A percentile compares a stretch with the other conserved stretches of the same genome.
Conservation (phyloP, 2,329 filamentous ascomycete species). For the Whalleya microplaca region DNA sequence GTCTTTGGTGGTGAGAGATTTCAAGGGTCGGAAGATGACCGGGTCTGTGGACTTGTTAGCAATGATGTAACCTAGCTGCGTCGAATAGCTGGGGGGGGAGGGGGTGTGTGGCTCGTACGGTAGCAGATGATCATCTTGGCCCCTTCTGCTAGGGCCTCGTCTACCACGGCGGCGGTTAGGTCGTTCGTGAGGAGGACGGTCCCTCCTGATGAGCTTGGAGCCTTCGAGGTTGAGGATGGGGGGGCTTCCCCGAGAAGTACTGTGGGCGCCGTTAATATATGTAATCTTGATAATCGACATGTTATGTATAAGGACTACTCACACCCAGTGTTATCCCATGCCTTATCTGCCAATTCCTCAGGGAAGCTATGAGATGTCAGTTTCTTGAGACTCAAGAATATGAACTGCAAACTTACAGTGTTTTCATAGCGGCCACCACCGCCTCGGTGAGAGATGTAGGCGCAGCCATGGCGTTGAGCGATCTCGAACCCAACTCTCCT, state of each 20-base stretch:
- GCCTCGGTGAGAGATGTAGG: conserved; percentile 48
- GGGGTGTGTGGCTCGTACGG: conserved; percentile 57
- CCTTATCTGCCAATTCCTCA: conserved; percentile 82
- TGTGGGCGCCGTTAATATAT: conserved; percentile 8
- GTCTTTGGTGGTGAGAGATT: conserved; percentile 82
- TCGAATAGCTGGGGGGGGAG: background rate
- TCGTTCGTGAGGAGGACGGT: conserved; percentile 75
- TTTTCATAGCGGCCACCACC: conserved; percentile 81
- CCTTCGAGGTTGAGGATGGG: conserved; percentile 59
- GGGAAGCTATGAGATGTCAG: conserved; percentile 68
- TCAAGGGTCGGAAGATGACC: conserved; percentile 93
- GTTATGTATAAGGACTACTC: conserved; percentile 5
- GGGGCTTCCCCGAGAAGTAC: conserved; percentile 56
- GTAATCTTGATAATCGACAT: background rate
- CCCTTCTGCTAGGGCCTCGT: conserved; percentile 80
- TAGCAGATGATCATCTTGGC: conserved; percentile 87
- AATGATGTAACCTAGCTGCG: conserved; percentile 3
- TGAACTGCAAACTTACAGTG: conserved; percentile 60
- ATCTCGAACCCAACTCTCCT: conserved; percentile 8
- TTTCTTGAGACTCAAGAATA: too few species aligned
- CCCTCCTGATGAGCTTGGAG: conserved; percentile 37
- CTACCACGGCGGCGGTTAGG: conserved; percentile 83
- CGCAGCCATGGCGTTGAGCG: conserved; percentile 28
- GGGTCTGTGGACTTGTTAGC: conserved; percentile 64
- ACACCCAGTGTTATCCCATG: conserved; percentile 93